These are phyloP conservation scores for Phycomyces nitens DNA, from an alignment of 192 early-diverging fungal genomes.

Conservation along the genomic window DNA sequence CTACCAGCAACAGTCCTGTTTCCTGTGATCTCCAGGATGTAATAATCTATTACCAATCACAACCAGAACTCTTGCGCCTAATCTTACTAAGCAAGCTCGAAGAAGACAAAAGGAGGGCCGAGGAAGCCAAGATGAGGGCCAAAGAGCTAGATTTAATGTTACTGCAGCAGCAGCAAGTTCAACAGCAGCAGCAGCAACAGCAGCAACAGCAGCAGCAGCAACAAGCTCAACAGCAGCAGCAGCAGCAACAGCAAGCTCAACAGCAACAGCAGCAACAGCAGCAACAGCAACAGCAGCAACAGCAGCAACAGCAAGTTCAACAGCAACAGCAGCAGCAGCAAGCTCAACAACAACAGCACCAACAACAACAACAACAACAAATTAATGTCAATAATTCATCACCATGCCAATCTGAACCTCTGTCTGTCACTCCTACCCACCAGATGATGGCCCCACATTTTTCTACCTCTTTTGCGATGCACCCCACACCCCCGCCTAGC, in stretches of 20 bases:
- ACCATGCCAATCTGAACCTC: too few species aligned
- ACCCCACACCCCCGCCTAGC: too few species aligned
- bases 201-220: too few species aligned
- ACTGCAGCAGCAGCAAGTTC: constrained; percentile 22
- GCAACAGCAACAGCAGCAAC: neutral
- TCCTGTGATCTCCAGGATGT: constrained; percentile 49
- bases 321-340: too few species aligned
- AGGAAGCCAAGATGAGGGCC: constrained; percentile 51
- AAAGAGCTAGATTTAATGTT: constrained; percentile 46
- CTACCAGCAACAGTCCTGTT: neutral
- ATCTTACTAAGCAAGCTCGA: constrained; percentile 54
- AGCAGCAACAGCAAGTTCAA: neutral
- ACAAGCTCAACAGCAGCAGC: too few species aligned
- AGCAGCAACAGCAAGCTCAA: too few species aligned
- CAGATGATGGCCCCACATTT: neutral
- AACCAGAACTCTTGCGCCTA: constrained; percentile 52
- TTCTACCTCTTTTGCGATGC: constrained; percentile 1
- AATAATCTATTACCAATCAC: constrained; percentile 40
- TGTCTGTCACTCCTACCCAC: too few species aligned
- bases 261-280: too few species aligned
- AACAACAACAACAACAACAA: neutral
- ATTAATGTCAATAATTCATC: neutral
- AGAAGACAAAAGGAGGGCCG: constrained; percentile 52
- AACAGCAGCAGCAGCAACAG: too few species aligned
- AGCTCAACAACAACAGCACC: too few species aligned